Percentiles rank a stretch among this genome's conserved stretches.
These are phyloP conservation scores for Rhipidocladum racemiflorum DNA, from an alignment of 176 grass and related monocot genomes.

Conservation along the genomic window DNA sequence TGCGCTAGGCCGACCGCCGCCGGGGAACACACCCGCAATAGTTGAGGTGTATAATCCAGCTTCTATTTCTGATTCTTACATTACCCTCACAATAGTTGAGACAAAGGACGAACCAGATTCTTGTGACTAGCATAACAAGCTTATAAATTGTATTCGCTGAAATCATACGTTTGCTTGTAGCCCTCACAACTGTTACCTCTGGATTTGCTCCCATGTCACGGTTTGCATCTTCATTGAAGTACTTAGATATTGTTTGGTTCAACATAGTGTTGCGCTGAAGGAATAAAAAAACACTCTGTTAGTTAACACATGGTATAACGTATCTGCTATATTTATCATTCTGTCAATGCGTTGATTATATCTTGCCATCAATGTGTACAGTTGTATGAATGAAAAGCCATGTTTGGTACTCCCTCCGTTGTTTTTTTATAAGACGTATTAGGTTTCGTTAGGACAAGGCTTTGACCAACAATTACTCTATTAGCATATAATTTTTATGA, in stretches of 20 bases:
- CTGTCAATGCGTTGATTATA: neutral
- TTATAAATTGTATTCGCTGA: neutral
- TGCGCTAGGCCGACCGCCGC: too few relatives aligned
- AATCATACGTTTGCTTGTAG: neutral
- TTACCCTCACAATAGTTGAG: neutral
- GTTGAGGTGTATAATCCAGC: too few relatives aligned
- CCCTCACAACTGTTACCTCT: neutral
- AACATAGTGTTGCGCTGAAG: neutral
- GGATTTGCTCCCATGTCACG: neutral
- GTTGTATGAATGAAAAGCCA: neutral
- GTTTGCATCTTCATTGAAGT: conserved; percentile 4
- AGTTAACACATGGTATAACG: neutral
- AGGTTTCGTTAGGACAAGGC: too few relatives aligned
- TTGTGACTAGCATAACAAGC: neutral
- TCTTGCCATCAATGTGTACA: neutral
- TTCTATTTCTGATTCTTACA: too few relatives aligned
- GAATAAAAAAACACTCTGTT: neutral
- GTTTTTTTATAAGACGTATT: too few relatives aligned
- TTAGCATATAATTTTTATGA: too few relatives aligned
- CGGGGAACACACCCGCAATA: too few relatives aligned
- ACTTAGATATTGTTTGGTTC: neutral
- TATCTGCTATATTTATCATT: neutral
- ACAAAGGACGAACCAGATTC: neutral
- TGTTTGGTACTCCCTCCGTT: too few relatives aligned
- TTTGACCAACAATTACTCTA: too few relatives aligned